phyloP scores from a whole-genome alignment of 1,139 yeast genomes.

The Sugiyamaella novakii region DNA sequence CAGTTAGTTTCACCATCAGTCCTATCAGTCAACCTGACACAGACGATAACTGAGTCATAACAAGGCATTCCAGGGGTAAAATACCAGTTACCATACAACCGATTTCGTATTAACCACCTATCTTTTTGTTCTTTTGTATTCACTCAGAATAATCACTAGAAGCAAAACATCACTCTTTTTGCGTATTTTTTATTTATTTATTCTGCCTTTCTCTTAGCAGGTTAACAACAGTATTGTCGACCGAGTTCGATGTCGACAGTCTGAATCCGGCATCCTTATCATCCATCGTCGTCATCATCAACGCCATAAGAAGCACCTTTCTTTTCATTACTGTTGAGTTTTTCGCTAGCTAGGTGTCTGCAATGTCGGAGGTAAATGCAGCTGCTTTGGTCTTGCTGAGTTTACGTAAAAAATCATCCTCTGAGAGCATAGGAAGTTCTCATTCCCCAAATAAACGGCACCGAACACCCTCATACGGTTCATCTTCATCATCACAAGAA shows the following conservation, averaged over 20 bases:
- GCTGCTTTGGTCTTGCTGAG: constrained; percentile 24
- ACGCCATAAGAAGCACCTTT: background rate
- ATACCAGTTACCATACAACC: too few species aligned
- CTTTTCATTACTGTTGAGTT: background rate
- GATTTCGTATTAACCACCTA: too few species aligned
- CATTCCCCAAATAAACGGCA: constrained; percentile 16
- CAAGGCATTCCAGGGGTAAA: constrained; percentile 17
- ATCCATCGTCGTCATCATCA: too few species aligned
- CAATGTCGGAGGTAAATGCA: constrained; percentile 21
- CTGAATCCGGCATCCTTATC: too few species aligned
- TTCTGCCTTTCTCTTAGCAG: too few species aligned
- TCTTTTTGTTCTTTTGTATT: background rate
- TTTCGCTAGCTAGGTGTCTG: too few species aligned
- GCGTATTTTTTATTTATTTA: too few species aligned
- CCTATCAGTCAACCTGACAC: too few species aligned
- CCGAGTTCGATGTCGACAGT: background rate
- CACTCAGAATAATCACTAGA: background rate
- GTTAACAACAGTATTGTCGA: background rate
- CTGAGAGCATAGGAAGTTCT: background rate
- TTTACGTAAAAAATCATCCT: constrained; percentile 17
- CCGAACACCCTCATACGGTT: constrained; percentile 14
- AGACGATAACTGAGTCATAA: too few species aligned
- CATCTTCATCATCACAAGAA: constrained; percentile 13
- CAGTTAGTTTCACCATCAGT: too few species aligned
- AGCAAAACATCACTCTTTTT: too few species aligned